Evolutionary conservation across 805 yeast genomes (phyloP).

Genomic region (Candida cerambycidarum): DNA sequence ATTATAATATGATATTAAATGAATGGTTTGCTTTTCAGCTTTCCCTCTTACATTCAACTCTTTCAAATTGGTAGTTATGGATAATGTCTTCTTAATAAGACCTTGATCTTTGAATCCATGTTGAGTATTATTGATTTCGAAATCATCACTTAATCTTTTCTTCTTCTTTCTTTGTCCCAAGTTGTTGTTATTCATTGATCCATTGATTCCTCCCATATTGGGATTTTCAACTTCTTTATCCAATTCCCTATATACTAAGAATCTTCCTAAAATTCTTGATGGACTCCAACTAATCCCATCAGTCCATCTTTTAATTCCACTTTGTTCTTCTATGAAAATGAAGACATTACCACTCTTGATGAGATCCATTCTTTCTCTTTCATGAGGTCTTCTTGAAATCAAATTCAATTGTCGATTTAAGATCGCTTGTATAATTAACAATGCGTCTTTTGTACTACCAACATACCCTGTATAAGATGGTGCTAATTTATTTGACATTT

Average conservation of each 20-base stretch:
- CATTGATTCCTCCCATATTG: not conserved
- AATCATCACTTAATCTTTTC: constrained; percentile 22
- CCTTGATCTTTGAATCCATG: constrained; percentile 72
- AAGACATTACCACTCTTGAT: constrained; percentile 79
- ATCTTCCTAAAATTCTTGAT: constrained; percentile 81
- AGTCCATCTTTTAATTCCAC: constrained; percentile 92
- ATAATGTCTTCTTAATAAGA: constrained; percentile 77
- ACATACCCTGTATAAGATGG: constrained; percentile 78
- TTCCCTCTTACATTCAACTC: constrained; percentile 26
- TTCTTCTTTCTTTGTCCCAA: constrained; percentile 31
- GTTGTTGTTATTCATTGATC: not conserved
- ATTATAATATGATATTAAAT: constrained; percentile 75
- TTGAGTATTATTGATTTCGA: constrained; percentile 42
- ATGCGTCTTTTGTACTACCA: constrained; percentile 79
- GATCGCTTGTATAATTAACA: constrained; percentile 78
- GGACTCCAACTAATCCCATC: constrained; percentile 97
- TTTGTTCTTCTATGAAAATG: constrained; percentile 77
- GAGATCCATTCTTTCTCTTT: constrained; percentile 63
- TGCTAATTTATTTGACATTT: constrained; percentile 13
- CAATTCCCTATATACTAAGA: constrained; percentile 75
- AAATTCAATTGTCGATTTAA: constrained; percentile 57
- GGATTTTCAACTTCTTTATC: constrained; percentile 25
- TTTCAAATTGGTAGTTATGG: constrained; percentile 49
- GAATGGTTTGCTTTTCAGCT: constrained; percentile 50
- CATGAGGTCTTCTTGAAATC: constrained; percentile 79